phyloP scores from a whole-genome alignment of 345 rosid genomes.

The Salix exigua region DNA sequence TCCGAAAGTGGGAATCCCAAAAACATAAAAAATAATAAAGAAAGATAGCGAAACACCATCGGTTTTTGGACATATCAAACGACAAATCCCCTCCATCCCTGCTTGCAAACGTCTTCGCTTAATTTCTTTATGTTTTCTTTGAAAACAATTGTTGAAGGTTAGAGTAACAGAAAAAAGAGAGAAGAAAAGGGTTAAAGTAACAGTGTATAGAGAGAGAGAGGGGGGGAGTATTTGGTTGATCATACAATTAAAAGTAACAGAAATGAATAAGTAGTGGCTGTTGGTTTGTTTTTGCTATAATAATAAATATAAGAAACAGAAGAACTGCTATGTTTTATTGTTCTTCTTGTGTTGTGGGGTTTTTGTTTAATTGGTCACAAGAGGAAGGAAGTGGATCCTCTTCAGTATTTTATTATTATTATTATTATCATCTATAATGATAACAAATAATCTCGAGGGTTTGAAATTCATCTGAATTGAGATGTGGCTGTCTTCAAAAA shows the following conservation, averaged over 20 bases:
- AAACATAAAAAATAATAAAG: background rate
- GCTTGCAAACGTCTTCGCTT: conserved; percentile 6
- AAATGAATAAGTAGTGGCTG: background rate
- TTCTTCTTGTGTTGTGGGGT: background rate
- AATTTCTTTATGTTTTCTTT: background rate
- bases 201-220: background rate
- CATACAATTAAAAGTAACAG: background rate
- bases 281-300: conserved; percentile 2
- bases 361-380: background rate
- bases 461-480: conserved; percentile 5
- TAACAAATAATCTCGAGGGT: background rate
- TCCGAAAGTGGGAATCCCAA: conserved; percentile 10
- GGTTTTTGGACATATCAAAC: background rate
- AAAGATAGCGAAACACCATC: conserved; percentile 4
- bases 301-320: conserved; percentile 8
- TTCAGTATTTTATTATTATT: background rate
- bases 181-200: background rate
- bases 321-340: background rate
- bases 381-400: background rate
- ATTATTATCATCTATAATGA: background rate
- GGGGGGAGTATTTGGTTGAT: background rate
- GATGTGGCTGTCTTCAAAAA: background rate
- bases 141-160: conserved; percentile 7
- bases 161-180: background rate
- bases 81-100: background rate